phyloP scores from a whole-genome alignment of 331 rosid species.

The Stylosanthes scabra region DNA sequence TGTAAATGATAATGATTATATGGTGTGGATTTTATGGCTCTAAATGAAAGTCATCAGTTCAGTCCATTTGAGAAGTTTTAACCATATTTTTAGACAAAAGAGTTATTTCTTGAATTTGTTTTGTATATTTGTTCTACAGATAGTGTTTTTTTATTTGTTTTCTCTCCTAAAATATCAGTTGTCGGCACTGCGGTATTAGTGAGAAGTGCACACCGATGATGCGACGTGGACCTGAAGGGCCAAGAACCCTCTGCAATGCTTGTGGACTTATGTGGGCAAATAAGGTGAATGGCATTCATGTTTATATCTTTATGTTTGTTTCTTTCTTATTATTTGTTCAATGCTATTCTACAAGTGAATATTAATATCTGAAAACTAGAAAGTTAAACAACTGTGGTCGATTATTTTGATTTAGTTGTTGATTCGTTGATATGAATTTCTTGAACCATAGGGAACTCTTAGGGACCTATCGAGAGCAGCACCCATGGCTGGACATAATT shows the following conservation, averaged over 20 bases:
- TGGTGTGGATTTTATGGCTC: slow-evolving; percentile 4
- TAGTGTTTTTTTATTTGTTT: slow-evolving; percentile 12
- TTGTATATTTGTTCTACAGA: slow-evolving; percentile 16
- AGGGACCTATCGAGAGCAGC: slow-evolving; percentile 66
- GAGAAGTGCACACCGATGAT: slow-evolving; percentile 77
- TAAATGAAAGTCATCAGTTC: slow-evolving; percentile 18
- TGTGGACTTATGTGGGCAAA: slow-evolving; percentile 88
- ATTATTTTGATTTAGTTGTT: slow-evolving; percentile 26
- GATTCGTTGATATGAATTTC: slow-evolving; percentile 21
- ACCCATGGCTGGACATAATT: slow-evolving; percentile 49
- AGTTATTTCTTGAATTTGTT: background rate
- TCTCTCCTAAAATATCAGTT: slow-evolving; percentile 38
- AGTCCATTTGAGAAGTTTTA: slow-evolving; percentile 21
- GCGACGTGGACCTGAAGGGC: slow-evolving; percentile 84
- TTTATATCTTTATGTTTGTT: background rate
- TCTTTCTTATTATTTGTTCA: slow-evolving; percentile 16
- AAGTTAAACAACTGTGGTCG: slow-evolving; percentile 22
- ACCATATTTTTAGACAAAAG: background rate
- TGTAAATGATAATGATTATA: background rate
- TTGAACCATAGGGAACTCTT: slow-evolving; percentile 61
- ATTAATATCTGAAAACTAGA: slow-evolving; percentile 15
- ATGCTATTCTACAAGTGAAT: slow-evolving; percentile 18
- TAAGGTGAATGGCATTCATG: slow-evolving; percentile 52
- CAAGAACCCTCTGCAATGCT: slow-evolving; percentile 80
- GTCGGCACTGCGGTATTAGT: slow-evolving; percentile 71